A percentile compares a stretch with the other conserved stretches of the same genome.
Evolutionary conservation across 352 stramenopile species (phyloP).

Genomic region (Blastocystis hominis): DNA sequence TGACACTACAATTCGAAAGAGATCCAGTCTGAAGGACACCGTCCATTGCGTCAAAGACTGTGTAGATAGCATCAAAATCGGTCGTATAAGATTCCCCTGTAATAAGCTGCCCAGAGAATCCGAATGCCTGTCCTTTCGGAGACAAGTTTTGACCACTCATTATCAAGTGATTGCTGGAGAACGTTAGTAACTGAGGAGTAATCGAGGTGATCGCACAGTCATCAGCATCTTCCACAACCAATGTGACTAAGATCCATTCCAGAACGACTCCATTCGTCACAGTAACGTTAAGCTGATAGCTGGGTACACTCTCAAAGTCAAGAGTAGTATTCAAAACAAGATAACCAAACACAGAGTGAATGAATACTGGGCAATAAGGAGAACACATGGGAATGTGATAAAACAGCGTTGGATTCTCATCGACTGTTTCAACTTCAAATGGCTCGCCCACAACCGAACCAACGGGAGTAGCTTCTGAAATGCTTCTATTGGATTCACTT

Average conservation of each 20-base stretch:
- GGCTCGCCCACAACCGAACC: neutral
- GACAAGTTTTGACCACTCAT: too few species aligned
- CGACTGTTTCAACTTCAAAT: neutral
- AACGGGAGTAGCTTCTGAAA: neutral
- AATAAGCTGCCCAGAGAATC: neutral
- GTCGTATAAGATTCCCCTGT: neutral
- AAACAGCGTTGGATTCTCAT: neutral
- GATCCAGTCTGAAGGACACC: neutral
- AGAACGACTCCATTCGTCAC: neutral
- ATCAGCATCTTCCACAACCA: neutral
- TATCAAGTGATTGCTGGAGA: too few species aligned
- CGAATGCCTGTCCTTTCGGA: neutral
- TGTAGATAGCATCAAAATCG: neutral
- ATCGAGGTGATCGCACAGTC: neutral
- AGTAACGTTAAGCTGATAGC: neutral
- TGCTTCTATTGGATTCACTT: too few species aligned
- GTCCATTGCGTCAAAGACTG: neutral
- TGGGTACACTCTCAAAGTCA: neutral
- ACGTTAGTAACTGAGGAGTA: neutral
- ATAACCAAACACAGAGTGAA: neutral
- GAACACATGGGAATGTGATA: neutral
- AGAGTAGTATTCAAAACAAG: neutral
- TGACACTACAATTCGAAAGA: neutral
- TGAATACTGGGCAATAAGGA: neutral
- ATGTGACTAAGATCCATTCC: neutral